phyloP scores from a whole-genome alignment of 1,284 basidiomycete species.

The Cryptococcus sp. region DNA sequence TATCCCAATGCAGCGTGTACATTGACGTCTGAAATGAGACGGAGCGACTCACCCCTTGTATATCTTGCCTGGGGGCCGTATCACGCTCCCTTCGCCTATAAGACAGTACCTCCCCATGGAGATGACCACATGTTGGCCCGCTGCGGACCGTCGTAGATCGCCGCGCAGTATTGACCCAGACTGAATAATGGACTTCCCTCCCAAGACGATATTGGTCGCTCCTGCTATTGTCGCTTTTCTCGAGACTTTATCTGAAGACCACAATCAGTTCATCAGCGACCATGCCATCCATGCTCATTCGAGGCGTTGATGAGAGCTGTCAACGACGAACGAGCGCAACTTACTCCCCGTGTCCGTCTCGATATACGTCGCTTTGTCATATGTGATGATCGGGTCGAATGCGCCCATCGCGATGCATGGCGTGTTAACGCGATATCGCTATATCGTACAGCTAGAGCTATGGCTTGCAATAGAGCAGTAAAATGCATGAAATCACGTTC shows the following conservation, averaged over 20 bases:
- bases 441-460: too few relatives aligned
- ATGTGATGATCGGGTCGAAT: slow-evolving; percentile 47
- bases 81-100: slow-evolving; percentile 82
- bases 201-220: slow-evolving; percentile 94
- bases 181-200: slow-evolving; percentile 95
- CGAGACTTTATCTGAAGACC: slow-evolving; percentile 73
- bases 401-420: slow-evolving; percentile 42
- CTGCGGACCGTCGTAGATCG: slow-evolving; percentile 63
- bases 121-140: slow-evolving; percentile 88
- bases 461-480: too few relatives aligned
- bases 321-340: slow-evolving; percentile 10
- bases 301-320: too few relatives aligned
- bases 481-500: too few relatives aligned
- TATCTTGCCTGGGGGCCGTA: slow-evolving; percentile 63
- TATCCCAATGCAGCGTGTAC: neutral
- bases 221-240: slow-evolving; percentile 90
- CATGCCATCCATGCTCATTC: too few relatives aligned
- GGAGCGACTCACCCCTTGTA: slow-evolving; percentile 63
- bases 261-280: neutral
- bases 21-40: neutral
- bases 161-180: slow-evolving; percentile 51
- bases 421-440: neutral
- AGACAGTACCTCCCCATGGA: slow-evolving; percentile 89
- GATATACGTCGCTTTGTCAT: slow-evolving; percentile 49
- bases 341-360: slow-evolving; percentile 53